These are phyloP conservation scores for Volvox carteri DNA, from an alignment of 163 green algal species.

Conservation along the genomic window DNA sequence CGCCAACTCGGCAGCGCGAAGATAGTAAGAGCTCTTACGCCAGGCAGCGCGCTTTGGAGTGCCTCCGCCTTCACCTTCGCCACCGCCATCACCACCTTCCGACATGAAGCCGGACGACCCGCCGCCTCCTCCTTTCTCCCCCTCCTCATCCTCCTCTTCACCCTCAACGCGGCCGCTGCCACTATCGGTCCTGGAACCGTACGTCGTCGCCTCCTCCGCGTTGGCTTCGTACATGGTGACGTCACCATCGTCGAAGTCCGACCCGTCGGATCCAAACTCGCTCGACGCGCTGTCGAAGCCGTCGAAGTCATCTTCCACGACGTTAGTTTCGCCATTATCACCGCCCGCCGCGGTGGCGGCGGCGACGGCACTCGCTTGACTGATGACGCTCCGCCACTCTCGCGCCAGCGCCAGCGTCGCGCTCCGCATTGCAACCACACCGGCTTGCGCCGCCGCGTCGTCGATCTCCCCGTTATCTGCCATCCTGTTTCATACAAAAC, in stretches of 20 bases:
- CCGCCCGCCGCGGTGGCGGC: no score
- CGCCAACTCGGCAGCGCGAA: neutral
- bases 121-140: neutral
- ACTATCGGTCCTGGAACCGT: no score
- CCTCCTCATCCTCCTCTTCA: neutral
- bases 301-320: neutral
- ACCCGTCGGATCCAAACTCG: no score
- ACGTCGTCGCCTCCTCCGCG: neutral
- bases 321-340: no score
- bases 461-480: neutral
- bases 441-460: neutral
- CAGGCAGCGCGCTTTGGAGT: no score
- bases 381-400: neutral
- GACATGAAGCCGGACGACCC: no score
- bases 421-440: neutral
- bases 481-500: no score
- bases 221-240: neutral
- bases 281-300: neutral
- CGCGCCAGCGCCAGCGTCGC: neutral
- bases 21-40: neutral
- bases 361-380: no score
- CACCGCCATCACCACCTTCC: no score
- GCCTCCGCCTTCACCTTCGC: neutral
- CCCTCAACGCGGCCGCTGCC: neutral
- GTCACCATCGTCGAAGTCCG: neutral